These are phyloP conservation scores for Colletotrichum truncatum DNA, from an alignment of 2,329 filamentous ascomycete genomes.

Conservation along the genomic window DNA sequence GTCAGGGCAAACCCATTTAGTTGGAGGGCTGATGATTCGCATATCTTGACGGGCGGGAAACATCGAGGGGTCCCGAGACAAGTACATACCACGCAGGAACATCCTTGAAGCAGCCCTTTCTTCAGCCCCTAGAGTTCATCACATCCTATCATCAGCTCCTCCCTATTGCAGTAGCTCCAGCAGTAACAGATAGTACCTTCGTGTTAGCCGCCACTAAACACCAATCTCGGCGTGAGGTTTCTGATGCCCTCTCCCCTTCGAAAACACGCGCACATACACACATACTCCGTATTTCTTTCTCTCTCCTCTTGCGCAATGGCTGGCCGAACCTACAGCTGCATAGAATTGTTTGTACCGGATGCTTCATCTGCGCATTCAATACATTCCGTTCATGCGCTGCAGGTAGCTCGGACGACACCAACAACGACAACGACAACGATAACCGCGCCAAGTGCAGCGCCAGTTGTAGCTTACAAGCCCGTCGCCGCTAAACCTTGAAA, in stretches of 20 bases:
- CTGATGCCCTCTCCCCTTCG: neutral
- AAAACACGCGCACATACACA: too few relatives aligned
- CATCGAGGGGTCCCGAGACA: conserved; percentile 5
- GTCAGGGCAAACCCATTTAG: conserved; percentile 10
- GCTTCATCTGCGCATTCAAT: neutral
- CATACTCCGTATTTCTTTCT: too few relatives aligned
- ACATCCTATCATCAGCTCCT: neutral
- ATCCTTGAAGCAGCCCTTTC: conserved; percentile 22
- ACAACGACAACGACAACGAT: too few relatives aligned
- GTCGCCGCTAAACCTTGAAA: conserved; percentile 8
- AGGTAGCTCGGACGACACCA: neutral
- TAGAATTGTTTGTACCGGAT: neutral
- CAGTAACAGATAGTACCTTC: conserved; percentile 14
- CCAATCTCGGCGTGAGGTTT: neutral
- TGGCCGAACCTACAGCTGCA: neutral
- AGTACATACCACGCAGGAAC: conserved; percentile 13
- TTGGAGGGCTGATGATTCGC: conserved; percentile 9
- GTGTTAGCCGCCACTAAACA: conserved; percentile 1
- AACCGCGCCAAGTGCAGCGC: neutral
- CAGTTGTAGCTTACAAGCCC: conserved; percentile 10
- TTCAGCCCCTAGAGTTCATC: conserved; percentile 25
- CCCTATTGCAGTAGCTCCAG: neutral
- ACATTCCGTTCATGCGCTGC: neutral
- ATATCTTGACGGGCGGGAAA: neutral
- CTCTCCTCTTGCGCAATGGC: conserved; percentile 6